phyloP scores from a whole-genome alignment of 768 basidiomycete species.

The Hypholoma fasciculare region DNA sequence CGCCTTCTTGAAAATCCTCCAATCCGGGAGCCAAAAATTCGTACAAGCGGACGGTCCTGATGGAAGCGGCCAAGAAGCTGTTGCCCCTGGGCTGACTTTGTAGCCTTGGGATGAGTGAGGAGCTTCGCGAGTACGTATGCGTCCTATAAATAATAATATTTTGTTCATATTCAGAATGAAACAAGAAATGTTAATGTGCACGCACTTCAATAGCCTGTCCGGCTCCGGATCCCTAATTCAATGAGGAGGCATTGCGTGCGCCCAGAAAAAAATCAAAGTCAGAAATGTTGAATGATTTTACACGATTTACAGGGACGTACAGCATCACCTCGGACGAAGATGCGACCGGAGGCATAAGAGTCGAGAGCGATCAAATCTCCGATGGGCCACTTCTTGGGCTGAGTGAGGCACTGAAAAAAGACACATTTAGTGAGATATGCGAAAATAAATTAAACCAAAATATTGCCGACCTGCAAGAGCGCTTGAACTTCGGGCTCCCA shows the following conservation, averaged over 20 bases:
- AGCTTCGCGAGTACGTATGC: slow-evolving; percentile 3
- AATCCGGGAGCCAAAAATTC: neutral
- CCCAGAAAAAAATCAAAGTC: neutral
- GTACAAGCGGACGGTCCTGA: neutral
- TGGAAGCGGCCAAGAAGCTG: neutral
- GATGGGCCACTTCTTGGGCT: neutral
- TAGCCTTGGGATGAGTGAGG: neutral
- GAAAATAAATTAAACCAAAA: neutral
- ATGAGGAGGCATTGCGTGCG: slow-evolving; percentile 6
- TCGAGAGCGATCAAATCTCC: neutral
- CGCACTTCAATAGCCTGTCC: slow-evolving; percentile 4
- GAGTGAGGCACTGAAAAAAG: neutral
- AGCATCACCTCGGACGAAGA: slow-evolving; percentile 2
- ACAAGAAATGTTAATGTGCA: neutral
- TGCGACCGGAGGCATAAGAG: neutral
- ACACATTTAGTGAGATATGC: too few relatives aligned
- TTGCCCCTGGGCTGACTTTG: neutral
- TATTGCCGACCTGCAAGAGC: neutral
- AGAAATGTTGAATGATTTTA: neutral
- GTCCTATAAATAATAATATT: neutral
- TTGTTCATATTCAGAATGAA: neutral
- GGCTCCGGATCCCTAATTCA: neutral
- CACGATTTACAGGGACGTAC: neutral
- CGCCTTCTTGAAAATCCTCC: neutral
- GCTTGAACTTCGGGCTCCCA: slow-evolving; percentile 1